Evolutionary conservation across 2,329 filamentous ascomycete genomes (phyloP).

Genomic region (Ophiostoma ulmi): DNA sequence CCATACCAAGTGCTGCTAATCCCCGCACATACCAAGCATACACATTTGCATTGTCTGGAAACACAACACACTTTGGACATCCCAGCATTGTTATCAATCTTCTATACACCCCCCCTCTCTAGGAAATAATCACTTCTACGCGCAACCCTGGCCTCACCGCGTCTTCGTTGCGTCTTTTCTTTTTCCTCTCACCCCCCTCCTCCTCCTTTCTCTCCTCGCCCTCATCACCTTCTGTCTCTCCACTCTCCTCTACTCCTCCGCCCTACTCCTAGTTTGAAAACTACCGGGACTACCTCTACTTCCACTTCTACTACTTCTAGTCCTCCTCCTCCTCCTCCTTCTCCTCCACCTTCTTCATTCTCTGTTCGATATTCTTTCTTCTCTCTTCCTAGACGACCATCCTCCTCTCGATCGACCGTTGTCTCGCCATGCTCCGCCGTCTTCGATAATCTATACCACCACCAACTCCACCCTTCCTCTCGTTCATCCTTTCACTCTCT

Average conservation of each 20-base stretch:
- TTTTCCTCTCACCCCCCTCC: conserved; percentile 15
- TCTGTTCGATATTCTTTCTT: neutral
- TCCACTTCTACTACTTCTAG: conserved; percentile 5
- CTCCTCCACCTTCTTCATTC: neutral
- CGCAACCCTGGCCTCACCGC: conserved; percentile 19
- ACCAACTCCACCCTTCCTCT: conserved; percentile 9
- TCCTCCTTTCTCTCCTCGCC: neutral
- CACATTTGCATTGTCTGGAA: neutral
- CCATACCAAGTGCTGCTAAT: neutral
- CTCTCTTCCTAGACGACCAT: conserved; percentile 8
- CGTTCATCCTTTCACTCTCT: conserved; percentile 3
- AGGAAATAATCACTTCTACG: neutral
- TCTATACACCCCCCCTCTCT: neutral
- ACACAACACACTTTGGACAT: conserved; percentile 6
- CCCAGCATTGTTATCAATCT: conserved; percentile 1
- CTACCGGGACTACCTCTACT: neutral
- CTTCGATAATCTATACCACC: conserved; percentile 7
- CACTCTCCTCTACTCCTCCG: conserved; percentile 5
- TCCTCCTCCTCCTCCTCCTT: neutral
- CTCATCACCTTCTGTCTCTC: neutral
- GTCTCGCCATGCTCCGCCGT: conserved; percentile 18
- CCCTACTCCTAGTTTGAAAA: neutral
- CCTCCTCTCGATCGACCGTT: neutral
- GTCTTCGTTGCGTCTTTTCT: conserved; percentile 16
- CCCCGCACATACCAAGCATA: neutral